These are phyloP conservation scores for Acephala macrosclerotiorum DNA, from an alignment of 2,329 filamentous ascomycete species.

Conservation along the genomic window DNA sequence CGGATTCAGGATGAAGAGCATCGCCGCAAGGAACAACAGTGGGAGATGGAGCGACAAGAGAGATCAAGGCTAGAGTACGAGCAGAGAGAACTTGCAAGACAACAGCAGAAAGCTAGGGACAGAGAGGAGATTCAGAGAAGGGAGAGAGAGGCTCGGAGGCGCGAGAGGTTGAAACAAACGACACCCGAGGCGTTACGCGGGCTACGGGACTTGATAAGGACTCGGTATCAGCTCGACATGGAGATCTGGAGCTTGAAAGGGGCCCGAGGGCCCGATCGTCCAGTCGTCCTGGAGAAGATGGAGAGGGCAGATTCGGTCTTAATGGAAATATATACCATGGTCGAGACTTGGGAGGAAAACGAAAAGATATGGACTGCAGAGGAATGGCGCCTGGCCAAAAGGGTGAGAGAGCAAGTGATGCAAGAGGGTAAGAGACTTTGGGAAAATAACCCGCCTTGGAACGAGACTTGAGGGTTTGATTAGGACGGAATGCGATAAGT, in stretches of 20 bases:
- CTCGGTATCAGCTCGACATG: constrained; percentile 16
- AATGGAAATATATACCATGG: constrained; percentile 11
- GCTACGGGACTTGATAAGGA: constrained; percentile 12
- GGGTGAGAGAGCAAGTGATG: background rate
- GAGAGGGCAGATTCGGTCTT: constrained; percentile 13
- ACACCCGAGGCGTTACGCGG: constrained; percentile 14
- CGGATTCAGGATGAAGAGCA: constrained; percentile 6
- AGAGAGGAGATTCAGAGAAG: background rate
- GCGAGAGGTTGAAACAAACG: constrained; percentile 9
- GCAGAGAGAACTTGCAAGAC: background rate
- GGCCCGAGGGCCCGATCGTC: constrained; percentile 11
- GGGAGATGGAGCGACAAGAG: background rate
- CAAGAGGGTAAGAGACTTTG: background rate
- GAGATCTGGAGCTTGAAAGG: constrained; percentile 19
- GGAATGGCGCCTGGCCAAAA: constrained; percentile 4
- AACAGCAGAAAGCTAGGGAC: background rate
- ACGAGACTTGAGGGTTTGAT: background rate
- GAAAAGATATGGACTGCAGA: constrained; percentile 11
- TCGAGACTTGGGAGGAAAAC: constrained; percentile 12
- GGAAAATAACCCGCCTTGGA: constrained; percentile 3
- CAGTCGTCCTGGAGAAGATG: constrained; percentile 13
- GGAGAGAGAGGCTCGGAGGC: constrained; percentile 3
- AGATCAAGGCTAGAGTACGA: background rate
- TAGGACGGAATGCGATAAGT: too few relatives aligned
- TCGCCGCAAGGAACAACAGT: constrained; percentile 4